Evolutionary conservation across 208 protist species (phyloP).

Genomic region (Blechomonas ayalai): DNA sequence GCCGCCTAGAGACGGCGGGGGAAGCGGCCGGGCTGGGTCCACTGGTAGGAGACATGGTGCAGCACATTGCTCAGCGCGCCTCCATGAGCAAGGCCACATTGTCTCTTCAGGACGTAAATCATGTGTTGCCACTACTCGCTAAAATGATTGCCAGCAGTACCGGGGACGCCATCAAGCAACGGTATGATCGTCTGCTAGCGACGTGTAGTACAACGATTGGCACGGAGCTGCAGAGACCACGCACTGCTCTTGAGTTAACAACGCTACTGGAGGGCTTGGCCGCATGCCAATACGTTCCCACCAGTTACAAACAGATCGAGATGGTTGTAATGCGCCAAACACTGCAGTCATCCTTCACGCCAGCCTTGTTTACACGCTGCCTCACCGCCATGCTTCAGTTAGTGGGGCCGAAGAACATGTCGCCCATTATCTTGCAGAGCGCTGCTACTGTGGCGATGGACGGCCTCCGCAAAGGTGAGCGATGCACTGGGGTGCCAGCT

Average conservation of each 20-base stretch:
- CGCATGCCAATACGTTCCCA: constrained; percentile 37
- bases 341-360: constrained; percentile 13
- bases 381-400: constrained; percentile 30
- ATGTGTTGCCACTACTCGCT: constrained; percentile 51
- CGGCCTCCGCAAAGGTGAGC: constrained; percentile 1
- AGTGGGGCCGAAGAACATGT: constrained; percentile 19
- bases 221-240: constrained; percentile 33
- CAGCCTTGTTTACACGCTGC: constrained; percentile 19
- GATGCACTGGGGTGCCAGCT: constrained; percentile 8
- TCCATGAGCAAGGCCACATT: constrained; percentile 33
- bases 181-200: constrained; percentile 41
- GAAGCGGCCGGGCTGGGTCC: constrained; percentile 6
- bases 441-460: constrained; percentile 15
- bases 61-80: constrained; percentile 57
- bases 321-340: constrained; percentile 50
- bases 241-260: constrained; percentile 18
- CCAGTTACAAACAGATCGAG: constrained; percentile 46
- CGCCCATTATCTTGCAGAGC: constrained; percentile 33
- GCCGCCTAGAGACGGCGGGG: constrained; percentile 30
- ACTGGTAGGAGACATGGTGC: constrained; percentile 47
- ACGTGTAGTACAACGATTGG: constrained; percentile 38
- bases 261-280: constrained; percentile 58
- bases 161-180: constrained; percentile 11
- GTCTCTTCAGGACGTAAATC: constrained; percentile 41
- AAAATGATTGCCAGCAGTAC: constrained; percentile 3